A percentile compares a stretch with the other conserved stretches of the same genome.
Evolutionary conservation across 2,329 filamentous ascomycete genomes (phyloP).

Genomic region (Neofusicoccum ribis): DNA sequence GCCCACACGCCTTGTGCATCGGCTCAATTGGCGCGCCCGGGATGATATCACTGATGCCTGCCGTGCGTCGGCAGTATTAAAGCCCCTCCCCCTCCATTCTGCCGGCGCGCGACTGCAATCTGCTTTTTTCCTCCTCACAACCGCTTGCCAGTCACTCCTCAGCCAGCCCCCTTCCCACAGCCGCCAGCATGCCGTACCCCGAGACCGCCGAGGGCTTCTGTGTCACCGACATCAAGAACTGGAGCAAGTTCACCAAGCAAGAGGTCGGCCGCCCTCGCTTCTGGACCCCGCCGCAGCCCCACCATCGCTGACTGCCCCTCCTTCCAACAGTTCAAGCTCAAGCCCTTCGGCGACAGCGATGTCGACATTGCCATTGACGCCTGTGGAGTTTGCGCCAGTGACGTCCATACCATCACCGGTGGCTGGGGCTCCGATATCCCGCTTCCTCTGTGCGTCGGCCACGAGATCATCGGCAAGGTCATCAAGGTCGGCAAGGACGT

Average conservation of each 20-base stretch:
- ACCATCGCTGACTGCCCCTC: constrained; percentile 11
- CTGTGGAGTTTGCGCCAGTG: constrained; percentile 48
- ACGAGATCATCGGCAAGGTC: constrained; percentile 57
- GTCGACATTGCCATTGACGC: constrained; percentile 83
- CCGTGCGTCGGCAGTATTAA: constrained; percentile 1
- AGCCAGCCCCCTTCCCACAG: background rate
- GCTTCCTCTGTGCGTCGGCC: constrained; percentile 65
- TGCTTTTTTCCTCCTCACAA: background rate
- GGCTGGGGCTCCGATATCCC: constrained; percentile 66
- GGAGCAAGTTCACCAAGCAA: constrained; percentile 58
- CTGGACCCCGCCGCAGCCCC: background rate
- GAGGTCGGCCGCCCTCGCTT: constrained; percentile 41
- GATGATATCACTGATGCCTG: constrained; percentile 15
- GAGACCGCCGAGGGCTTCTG: constrained; percentile 53
- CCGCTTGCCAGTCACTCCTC: background rate
- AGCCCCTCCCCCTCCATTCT: constrained; percentile 20
- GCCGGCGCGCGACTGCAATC: background rate
- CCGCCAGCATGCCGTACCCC: constrained; percentile 50
- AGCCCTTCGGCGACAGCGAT: constrained; percentile 84
- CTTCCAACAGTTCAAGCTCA: constrained; percentile 66
- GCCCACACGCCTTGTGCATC: constrained; percentile 1
- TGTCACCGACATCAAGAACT: constrained; percentile 60
- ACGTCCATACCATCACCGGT: constrained; percentile 51
- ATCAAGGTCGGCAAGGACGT: constrained; percentile 53
- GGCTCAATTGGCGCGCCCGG: constrained; percentile 9